Evolutionary conservation across 805 yeast species (phyloP).

Genomic region (Schwanniomyces sp.): DNA sequence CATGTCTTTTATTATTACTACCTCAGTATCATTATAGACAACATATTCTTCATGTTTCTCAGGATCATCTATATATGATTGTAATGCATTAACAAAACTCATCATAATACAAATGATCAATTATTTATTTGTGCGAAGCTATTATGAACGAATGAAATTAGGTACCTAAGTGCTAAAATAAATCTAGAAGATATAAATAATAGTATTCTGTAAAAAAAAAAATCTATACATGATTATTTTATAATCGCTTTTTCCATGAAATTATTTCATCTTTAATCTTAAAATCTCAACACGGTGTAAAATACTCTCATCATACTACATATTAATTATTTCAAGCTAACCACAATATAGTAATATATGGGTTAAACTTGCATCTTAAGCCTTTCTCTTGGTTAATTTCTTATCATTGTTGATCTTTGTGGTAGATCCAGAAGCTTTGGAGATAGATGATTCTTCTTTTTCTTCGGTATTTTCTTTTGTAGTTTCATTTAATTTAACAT

Average conservation of each 20-base stretch:
- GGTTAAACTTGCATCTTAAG: not conserved
- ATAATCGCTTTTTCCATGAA: too few relatives aligned
- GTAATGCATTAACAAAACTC: slow-evolving; percentile 52
- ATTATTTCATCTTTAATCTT: too few relatives aligned
- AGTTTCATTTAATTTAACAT: slow-evolving; percentile 45
- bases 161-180: not conserved
- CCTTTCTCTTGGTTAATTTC: not conserved
- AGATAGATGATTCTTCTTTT: not conserved
- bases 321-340: not conserved
- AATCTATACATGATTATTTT: too few relatives aligned
- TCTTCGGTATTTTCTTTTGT: not conserved
- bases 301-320: too few relatives aligned
- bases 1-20: slow-evolving; percentile 55
- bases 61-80: slow-evolving; percentile 50
- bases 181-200: too few relatives aligned
- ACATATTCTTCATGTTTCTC: slow-evolving; percentile 35
- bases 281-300: too few relatives aligned
- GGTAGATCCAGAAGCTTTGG: not conserved
- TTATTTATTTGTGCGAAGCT: not conserved
- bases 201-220: too few relatives aligned
- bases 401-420: not conserved
- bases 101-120: slow-evolving; percentile 17
- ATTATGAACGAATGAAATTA: not conserved
- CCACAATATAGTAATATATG: not conserved
- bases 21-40: slow-evolving; percentile 49